These are phyloP conservation scores for Urochloa ruziziensis DNA, from an alignment of 176 grass and related monocot genomes.

Conservation along the genomic window DNA sequence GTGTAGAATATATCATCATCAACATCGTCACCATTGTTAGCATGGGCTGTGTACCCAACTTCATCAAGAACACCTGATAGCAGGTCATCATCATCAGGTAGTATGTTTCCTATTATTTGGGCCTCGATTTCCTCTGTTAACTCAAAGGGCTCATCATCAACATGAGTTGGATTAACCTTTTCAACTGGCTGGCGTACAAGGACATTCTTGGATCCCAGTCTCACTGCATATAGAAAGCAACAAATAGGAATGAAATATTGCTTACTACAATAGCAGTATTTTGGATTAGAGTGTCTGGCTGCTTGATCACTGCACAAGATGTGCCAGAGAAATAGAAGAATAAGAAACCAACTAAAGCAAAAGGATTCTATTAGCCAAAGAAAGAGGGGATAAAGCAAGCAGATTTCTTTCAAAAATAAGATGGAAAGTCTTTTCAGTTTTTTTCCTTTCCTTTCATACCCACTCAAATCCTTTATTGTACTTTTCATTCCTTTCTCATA, in stretches of 20 bases:
- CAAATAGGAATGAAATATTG: constrained; percentile 8
- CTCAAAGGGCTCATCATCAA: constrained; percentile 74
- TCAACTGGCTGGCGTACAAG: constrained; percentile 44
- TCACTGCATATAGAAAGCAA: constrained; percentile 51
- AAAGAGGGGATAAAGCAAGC: constrained; percentile 6
- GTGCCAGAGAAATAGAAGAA: not conserved
- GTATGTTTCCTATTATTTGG: constrained; percentile 83
- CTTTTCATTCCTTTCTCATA: constrained; percentile 22
- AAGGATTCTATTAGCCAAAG: constrained; percentile 32
- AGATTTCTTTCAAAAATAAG: constrained; percentile 25
- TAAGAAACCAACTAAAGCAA: constrained; percentile 15
- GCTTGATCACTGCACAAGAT: constrained; percentile 9
- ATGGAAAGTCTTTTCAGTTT: not conserved
- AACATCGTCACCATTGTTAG: constrained; percentile 64
- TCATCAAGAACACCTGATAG: constrained; percentile 81
- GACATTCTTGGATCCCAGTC: constrained; percentile 51
- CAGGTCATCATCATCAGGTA: constrained; percentile 92
- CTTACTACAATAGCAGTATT: not conserved
- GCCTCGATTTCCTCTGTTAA: constrained; percentile 79
- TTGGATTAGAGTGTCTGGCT: not conserved
- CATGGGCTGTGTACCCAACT: constrained; percentile 42
- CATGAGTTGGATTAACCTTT: constrained; percentile 45
- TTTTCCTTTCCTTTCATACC: not conserved
- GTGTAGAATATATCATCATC: constrained; percentile 93
- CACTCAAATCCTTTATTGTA: not conserved